Base-by-base conservation (phyloP, 306 rosid species). In the Cicer yamashitae region DNA sequence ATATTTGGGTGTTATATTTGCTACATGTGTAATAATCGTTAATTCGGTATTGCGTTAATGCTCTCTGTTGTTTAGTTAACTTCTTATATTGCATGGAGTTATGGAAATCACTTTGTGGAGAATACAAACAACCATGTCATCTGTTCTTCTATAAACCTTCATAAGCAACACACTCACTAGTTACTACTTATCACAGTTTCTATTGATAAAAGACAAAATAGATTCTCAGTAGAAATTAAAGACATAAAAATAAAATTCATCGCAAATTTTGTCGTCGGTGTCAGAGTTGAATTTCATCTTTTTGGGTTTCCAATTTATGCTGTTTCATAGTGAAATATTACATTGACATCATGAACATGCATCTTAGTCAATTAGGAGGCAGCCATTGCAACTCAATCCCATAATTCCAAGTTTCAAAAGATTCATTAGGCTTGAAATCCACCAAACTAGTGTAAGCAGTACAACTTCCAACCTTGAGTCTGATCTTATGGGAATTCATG, bases 351-450 rank as follows among this genome's bases (percentile, higher is more conserved):
- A 53, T 59, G 17, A 59, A 63, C 48, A 63, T 39, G 48, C 69
- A 63, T 11, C 12, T 5, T 71, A 5, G 8, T 77, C 76, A 85
- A 45, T 78, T 79, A 50, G 92, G 85, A 37, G 92, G 81, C 52
- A 82, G 5, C 97, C 96, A 89, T 57, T 93, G 98, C 13, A 93
- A 70, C 88, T 89, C 96, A 84, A 93, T 79, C 77, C 96, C 98
- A 86, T 87, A 93, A 43, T 68, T 87, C 98, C 98, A 93, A 18
- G 87, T 71, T 17, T 85, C 77, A 75, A 87, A 34, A 54, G 94
- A 71, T 25, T 84, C 88, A 47, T 65, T 77, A 53, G 84, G 75
- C 40, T 73, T 78, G 25, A 83, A 82, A 83, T 84, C 77, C 11
- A 93, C 96, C 74, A 91, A 78, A 7, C 79, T 84, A 60, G 97